A percentile compares a stretch with the other conserved stretches of the same genome.
phyloP scores from a whole-genome alignment of 768 basidiomycete species.

The Suillus ampliporus region DNA sequence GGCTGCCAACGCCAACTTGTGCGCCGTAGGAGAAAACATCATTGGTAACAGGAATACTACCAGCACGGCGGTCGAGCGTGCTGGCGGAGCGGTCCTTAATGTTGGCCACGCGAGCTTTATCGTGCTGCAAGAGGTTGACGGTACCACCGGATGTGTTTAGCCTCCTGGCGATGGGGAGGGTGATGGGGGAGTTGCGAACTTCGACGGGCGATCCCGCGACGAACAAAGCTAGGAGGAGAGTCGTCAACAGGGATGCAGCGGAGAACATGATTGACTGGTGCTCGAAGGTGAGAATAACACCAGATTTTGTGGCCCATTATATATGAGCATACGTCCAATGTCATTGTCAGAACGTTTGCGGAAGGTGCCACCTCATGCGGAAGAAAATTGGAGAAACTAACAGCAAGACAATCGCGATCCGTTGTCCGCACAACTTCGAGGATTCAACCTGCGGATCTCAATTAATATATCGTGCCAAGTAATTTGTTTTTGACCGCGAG shows the following conservation, averaged over 20 bases:
- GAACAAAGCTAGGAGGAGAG: slow-evolving; percentile 51
- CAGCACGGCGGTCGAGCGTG: slow-evolving; percentile 20
- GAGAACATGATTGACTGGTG: slow-evolving; percentile 38
- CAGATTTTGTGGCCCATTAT: slow-evolving; percentile 13
- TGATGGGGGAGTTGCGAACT: slow-evolving; percentile 46
- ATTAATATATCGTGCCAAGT: no score
- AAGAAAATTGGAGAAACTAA: no score
- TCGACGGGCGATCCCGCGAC: slow-evolving; percentile 50
- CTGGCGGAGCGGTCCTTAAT: slow-evolving; percentile 41
- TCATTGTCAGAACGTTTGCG: no score
- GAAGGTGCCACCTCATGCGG: no score
- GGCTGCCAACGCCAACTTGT: slow-evolving; percentile 58
- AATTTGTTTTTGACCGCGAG: no score
- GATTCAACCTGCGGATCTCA: no score
- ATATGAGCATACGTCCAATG: not conserved
- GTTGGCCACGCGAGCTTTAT: slow-evolving; percentile 54
- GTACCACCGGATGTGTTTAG: slow-evolving; percentile 54
- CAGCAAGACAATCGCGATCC: no score
- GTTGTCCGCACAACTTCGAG: no score
- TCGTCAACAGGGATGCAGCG: slow-evolving; percentile 46
- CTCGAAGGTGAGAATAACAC: not conserved
- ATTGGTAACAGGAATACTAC: slow-evolving; percentile 48
- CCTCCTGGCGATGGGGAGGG: slow-evolving; percentile 57
- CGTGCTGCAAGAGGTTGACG: slow-evolving; percentile 53
- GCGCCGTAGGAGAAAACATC: slow-evolving; percentile 42